Percentiles rank a stretch among this genome's conserved stretches.
Evolutionary conservation across 805 yeast species (phyloP).

Genomic region (Saccharomycopsis guyanensis): DNA sequence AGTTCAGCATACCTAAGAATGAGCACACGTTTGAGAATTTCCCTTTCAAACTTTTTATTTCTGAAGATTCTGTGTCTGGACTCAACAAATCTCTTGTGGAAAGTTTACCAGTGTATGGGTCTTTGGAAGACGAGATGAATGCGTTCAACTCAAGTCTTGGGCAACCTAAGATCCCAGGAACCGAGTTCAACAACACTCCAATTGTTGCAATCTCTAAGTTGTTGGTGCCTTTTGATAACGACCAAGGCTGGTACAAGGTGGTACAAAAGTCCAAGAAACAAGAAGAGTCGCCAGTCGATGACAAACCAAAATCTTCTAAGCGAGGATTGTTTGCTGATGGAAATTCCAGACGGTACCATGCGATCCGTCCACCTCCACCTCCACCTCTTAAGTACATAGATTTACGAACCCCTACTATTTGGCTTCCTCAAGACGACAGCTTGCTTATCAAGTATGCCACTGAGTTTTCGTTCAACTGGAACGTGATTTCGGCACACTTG

Average conservation of each 20-base stretch:
- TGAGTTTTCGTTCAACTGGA: constrained; percentile 87
- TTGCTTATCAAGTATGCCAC: constrained; percentile 72
- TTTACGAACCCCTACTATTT: constrained; percentile 82
- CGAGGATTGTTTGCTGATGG: constrained; percentile 43
- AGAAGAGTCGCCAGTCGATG: constrained; percentile 26
- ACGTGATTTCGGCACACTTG: constrained; percentile 75
- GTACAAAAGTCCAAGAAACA: constrained; percentile 39
- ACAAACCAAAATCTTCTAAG: constrained; percentile 27
- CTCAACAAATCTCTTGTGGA: constrained; percentile 42
- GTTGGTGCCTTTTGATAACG: constrained; percentile 55
- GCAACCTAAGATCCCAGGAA: constrained; percentile 27
- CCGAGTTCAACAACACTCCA: constrained; percentile 26
- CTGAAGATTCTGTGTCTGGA: constrained; percentile 35
- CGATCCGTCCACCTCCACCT: constrained; percentile 80
- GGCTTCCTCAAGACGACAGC: constrained; percentile 94
- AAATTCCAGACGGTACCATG: constrained; percentile 1
- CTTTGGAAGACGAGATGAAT: constrained; percentile 30
- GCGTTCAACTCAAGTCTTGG: constrained; percentile 6
- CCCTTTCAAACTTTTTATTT: constrained; percentile 42
- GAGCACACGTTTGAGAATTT: constrained; percentile 3
- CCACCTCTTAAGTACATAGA: constrained; percentile 78
- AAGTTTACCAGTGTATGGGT: constrained; percentile 34
- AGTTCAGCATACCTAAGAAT: background rate
- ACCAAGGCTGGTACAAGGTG: constrained; percentile 53
- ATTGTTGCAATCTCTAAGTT: constrained; percentile 59